These are phyloP conservation scores for Sphagnum contortum DNA, from an alignment of 225 moss, liverwort and hornwort species.

Conservation along the genomic window DNA sequence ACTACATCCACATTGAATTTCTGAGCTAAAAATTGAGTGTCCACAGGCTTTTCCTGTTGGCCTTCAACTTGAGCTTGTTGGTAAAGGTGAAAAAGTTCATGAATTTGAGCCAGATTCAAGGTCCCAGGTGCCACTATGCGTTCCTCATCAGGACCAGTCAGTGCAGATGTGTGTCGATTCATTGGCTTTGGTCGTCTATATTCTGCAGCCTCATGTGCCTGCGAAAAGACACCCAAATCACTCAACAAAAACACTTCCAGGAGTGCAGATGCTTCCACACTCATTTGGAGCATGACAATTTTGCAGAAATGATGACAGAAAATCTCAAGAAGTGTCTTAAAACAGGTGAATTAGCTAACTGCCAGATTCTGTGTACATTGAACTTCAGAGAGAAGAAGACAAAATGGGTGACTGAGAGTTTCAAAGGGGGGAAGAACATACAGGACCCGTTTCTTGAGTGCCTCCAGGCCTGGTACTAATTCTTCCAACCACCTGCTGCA, in stretches of 20 bases:
- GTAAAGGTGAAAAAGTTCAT: conserved; percentile 49
- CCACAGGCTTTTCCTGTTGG: conserved; percentile 25
- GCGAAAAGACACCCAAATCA: not conserved
- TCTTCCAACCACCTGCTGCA: conserved; percentile 69
- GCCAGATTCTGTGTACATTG: too few relatives aligned
- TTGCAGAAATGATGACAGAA: too few relatives aligned
- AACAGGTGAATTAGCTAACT: too few relatives aligned
- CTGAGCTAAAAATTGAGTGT: conserved; percentile 44
- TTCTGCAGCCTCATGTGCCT: conserved; percentile 44
- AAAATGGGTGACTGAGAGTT: too few relatives aligned
- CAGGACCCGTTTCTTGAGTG: conserved; percentile 45
- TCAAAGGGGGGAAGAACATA: conserved; percentile 18
- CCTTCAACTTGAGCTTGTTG: conserved; percentile 45
- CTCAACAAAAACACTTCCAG: too few relatives aligned
- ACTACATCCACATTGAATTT: conserved; percentile 51
- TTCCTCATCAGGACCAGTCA: conserved; percentile 77
- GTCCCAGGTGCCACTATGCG: conserved; percentile 46
- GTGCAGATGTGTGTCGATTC: conserved; percentile 68
- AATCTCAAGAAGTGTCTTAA: too few relatives aligned
- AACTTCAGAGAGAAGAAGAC: too few relatives aligned
- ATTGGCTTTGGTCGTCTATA: conserved; percentile 44
- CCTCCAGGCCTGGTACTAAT: conserved; percentile 64
- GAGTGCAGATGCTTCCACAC: too few relatives aligned
- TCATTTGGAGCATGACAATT: too few relatives aligned
- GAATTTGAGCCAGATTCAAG: conserved; percentile 57